These are phyloP conservation scores for Excoecaria cochinchinensis DNA, from an alignment of 345 rosid species.

Conservation along the genomic window DNA sequence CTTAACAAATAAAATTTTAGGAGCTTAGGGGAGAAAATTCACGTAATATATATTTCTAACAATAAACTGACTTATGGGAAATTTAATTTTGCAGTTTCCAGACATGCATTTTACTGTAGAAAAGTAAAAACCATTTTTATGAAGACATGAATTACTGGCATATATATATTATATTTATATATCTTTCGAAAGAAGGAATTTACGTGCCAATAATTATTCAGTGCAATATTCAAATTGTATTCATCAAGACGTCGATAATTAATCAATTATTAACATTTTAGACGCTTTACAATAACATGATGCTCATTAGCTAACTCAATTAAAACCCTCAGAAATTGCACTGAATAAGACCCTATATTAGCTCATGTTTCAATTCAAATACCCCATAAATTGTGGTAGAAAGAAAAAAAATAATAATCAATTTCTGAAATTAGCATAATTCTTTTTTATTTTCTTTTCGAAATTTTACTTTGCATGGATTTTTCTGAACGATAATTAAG, in stretches of 20 bases:
- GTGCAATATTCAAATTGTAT: background rate
- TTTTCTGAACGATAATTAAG: background rate
- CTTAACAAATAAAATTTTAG: too few species aligned
- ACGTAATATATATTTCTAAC: too few species aligned
- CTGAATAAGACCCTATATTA: too few species aligned
- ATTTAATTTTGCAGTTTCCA: too few species aligned
- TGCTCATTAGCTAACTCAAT: background rate
- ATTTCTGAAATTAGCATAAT: background rate
- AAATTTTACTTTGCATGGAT: background rate
- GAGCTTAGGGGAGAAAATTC: too few species aligned
- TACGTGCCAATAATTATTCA: background rate
- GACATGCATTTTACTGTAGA: too few species aligned
- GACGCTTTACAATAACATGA: background rate
- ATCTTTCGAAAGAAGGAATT: background rate
- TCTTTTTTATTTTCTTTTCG: background rate
- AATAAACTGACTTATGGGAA: too few species aligned
- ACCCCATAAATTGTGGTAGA: too few species aligned
- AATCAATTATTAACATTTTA: background rate
- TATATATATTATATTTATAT: background rate
- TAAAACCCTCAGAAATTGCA: background rate
- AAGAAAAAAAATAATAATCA: too few species aligned
- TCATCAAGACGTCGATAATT: background rate
- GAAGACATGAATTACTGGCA: too few species aligned
- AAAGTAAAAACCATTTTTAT: too few species aligned
- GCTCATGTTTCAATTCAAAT: too few species aligned